Conservation (phyloP, 2,329 filamentous ascomycete species). For the Chrysoporthe puriensis region DNA sequence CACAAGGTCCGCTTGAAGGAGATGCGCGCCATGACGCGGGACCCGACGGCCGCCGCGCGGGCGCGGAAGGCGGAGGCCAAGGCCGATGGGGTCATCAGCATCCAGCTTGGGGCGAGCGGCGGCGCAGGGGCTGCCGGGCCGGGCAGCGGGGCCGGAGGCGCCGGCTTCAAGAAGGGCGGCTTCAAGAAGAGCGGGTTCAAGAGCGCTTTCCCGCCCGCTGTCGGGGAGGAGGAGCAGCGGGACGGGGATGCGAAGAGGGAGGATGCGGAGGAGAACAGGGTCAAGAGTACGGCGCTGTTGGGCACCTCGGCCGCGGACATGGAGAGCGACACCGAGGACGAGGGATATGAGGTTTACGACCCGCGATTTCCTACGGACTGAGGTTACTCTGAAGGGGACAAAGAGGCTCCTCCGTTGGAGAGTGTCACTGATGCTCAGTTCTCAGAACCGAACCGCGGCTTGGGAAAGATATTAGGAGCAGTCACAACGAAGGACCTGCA, state of each 20-base stretch:
- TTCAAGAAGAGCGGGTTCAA: slow-evolving; percentile 88
- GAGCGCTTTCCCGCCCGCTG: slow-evolving; percentile 68
- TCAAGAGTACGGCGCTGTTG: slow-evolving; percentile 32
- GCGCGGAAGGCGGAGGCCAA: slow-evolving; percentile 73
- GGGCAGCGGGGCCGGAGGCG: slow-evolving; percentile 40
- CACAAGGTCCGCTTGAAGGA: slow-evolving; percentile 90
- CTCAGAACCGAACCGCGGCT: too few species aligned
- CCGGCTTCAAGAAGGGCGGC: slow-evolving; percentile 68
- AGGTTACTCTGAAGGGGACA: slow-evolving; percentile 33
- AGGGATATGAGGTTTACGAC: slow-evolving; percentile 71
- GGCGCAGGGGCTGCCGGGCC: slow-evolving; percentile 32
- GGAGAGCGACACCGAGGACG: slow-evolving; percentile 70
- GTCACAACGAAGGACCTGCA: too few species aligned
- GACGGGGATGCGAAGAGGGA: slow-evolving; percentile 35
- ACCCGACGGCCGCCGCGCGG: slow-evolving; percentile 66
- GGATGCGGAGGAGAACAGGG: slow-evolving; percentile 33
- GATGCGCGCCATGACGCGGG: slow-evolving; percentile 81
- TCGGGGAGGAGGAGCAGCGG: slow-evolving; percentile 46
- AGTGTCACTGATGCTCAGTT: background rate
- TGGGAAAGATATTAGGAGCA: too few species aligned
- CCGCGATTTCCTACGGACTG: slow-evolving; percentile 63
- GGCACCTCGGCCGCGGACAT: slow-evolving; percentile 26
- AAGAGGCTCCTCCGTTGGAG: background rate
- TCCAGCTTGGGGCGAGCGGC: slow-evolving; percentile 57
- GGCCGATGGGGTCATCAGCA: slow-evolving; percentile 69